Evolutionary conservation across 2,329 filamentous ascomycete genomes (phyloP), one percentile per base, ranked within the genome.

Genomic region (Fusarium concolor): DNA sequence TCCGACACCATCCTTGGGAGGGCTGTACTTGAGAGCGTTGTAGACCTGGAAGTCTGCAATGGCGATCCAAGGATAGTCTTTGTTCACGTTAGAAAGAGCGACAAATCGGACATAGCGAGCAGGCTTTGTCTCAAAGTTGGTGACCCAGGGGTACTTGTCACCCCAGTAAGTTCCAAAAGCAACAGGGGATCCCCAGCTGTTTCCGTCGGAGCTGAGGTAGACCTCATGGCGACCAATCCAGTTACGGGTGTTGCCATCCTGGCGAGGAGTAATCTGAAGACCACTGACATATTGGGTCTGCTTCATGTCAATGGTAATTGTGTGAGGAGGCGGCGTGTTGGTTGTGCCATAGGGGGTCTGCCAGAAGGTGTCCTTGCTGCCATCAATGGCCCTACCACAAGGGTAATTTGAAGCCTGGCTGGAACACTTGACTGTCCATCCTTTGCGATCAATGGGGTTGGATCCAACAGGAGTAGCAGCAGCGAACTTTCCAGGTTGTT

Each of bases 41-140:
- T 63, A 71, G 38, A 71, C 50, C 11, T 47, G 38, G 18, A 71
- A 56, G 15, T 71, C 68, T 10, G 68, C 56, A 20, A 71, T 71
- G n/a, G 52, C 43, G 20, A 65, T 65, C 68, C 68, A 71, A 2
- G 68, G 64, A 20, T 43, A 53, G 9, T 65, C 52, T 3, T 22
- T 15, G 12, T 63, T 42, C 2, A 53, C 56, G 26, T 71, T 67
- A 7, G 68, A 53, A 14, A 46, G 26, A 14, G 68, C 64, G 17
- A 57, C 51, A 5, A 71, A 56, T 11, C 68, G 68, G 17, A 71
- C 56, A 17, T 71, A 71, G 24, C 68, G 68, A 39, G 67, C 67
- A n/a, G 56, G 64, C n/a, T 59, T 47, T 12, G 68, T 68, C 37
- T 71, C 68, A 22, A 71, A 71, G 24, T 68, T 71, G 26, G 68